These are phyloP conservation scores for Phaeodactylum tricornutum DNA, from an alignment of 108 stramenopile genomes.

Conservation along the genomic window DNA sequence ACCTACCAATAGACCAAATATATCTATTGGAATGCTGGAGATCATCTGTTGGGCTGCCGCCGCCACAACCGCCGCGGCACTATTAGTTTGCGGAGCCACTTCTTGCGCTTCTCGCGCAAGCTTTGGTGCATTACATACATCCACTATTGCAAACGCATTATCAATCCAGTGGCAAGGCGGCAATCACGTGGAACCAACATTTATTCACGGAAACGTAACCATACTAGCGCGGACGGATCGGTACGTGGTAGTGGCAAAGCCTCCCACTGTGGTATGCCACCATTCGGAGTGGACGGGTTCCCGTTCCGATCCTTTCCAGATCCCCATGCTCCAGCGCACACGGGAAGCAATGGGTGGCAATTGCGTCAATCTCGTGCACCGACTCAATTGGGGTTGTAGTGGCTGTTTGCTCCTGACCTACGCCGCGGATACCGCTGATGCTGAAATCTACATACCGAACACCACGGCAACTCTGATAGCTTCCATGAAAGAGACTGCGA, in stretches of 20 bases:
- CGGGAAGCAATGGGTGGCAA: constrained; percentile 27
- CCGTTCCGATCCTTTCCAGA: constrained; percentile 15
- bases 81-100: no score
- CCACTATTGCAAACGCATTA: no score
- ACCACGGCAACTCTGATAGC: constrained; percentile 35
- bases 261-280: constrained; percentile 76
- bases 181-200: no score
- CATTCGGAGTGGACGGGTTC: constrained; percentile 69
- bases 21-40: no score
- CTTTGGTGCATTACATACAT: no score
- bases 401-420: constrained; percentile 55
- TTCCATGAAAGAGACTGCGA: constrained; percentile 35
- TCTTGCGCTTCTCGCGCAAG: no score
- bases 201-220: constrained; percentile 32
- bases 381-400: constrained; percentile 69
- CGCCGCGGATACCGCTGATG: constrained; percentile 20
- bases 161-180: no score
- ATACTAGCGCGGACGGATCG: constrained; percentile 41
- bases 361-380: constrained; percentile 70
- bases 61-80: no score
- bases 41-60: no score
- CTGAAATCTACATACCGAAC: not conserved
- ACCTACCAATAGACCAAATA: no score
- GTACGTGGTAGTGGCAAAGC: constrained; percentile 57
- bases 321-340: constrained; percentile 37